Evolutionary conservation across 176 grass and related monocot genomes (phyloP).

Genomic region (Miscanthus lutarioriparius): DNA sequence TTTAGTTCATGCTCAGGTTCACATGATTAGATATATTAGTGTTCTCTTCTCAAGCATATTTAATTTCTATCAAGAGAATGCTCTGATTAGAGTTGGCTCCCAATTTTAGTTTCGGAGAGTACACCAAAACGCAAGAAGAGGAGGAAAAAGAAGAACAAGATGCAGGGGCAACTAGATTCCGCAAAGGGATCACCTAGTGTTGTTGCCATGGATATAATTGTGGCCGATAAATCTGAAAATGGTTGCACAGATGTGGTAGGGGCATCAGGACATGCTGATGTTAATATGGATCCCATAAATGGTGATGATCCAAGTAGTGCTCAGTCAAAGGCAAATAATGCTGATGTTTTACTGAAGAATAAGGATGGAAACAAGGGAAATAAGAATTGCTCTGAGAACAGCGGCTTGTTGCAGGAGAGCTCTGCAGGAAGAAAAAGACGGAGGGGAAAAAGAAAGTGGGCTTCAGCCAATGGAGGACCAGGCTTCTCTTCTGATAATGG

Average conservation of each 20-base stretch:
- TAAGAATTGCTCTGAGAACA: not conserved
- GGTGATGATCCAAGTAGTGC: conserved; percentile 12
- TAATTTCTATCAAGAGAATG: not conserved
- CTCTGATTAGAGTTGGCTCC: not conserved
- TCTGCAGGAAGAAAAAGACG: not conserved
- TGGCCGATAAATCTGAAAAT: conserved; percentile 4
- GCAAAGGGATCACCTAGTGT: not conserved
- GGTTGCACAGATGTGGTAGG: not conserved
- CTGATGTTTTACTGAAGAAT: conserved; percentile 11
- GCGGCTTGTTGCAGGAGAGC: not conserved
- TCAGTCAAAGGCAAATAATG: not conserved
- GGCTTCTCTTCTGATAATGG: conserved; percentile 11
- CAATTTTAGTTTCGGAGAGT: conserved; percentile 11
- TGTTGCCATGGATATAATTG: not conserved
- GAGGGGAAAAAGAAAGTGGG: not conserved
- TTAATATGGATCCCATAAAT: conserved; percentile 20
- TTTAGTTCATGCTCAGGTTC: conserved; percentile 20
- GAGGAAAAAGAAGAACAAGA: conserved; percentile 37
- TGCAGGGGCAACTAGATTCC: not conserved
- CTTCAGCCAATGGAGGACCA: not conserved
- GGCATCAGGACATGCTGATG: not conserved
- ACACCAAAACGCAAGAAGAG: conserved; percentile 9
- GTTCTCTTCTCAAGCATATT: not conserved
- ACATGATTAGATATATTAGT: not conserved
- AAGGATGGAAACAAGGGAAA: not conserved